Percentiles rank a stretch among this genome's conserved stretches.
phyloP scores from a whole-genome alignment of 768 basidiomycete genomes.

The Amanita molliuscula region DNA sequence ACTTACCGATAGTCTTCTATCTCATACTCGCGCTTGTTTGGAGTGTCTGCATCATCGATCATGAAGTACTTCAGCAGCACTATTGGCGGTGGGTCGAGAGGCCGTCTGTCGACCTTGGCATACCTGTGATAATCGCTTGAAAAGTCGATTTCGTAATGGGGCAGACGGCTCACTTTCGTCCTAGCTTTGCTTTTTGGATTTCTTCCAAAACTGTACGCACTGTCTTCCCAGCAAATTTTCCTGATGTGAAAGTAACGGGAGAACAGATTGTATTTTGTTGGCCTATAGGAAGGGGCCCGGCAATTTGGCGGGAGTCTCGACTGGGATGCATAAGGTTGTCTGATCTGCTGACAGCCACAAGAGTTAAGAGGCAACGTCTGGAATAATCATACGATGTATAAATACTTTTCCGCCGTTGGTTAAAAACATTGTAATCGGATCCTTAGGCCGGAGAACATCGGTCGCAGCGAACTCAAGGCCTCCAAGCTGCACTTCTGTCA shows the following conservation, averaged over 20 bases:
- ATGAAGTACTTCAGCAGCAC: conserved; percentile 41
- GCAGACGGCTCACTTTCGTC: conserved; percentile 42
- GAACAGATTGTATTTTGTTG: conserved; percentile 20
- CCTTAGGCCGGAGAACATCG: background rate
- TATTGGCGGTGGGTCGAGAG: conserved; percentile 58
- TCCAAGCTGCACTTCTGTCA: conserved; percentile 4
- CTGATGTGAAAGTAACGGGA: conserved; percentile 37
- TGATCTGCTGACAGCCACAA: background rate
- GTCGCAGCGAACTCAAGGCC: conserved; percentile 5
- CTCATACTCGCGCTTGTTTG: conserved; percentile 34
- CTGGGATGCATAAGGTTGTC: conserved; percentile 5
- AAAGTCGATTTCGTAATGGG: conserved; percentile 2
- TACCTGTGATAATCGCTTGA: conserved; percentile 24
- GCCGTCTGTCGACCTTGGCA: conserved; percentile 52
- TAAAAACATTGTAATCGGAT: background rate
- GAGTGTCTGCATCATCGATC: conserved; percentile 28
- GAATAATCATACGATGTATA: conserved; percentile 1
- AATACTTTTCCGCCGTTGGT: conserved; percentile 2
- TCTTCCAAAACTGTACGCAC: conserved; percentile 47
- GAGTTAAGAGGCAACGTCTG: conserved; percentile 1
- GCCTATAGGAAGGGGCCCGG: conserved; percentile 13
- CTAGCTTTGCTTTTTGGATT: conserved; percentile 57
- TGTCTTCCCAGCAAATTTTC: conserved; percentile 38
- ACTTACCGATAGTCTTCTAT: conserved; percentile 36
- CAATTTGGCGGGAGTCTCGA: conserved; percentile 22